Base-by-base conservation (phyloP, 2,329 filamentous ascomycete species). In the Trichophyton simii region DNA sequence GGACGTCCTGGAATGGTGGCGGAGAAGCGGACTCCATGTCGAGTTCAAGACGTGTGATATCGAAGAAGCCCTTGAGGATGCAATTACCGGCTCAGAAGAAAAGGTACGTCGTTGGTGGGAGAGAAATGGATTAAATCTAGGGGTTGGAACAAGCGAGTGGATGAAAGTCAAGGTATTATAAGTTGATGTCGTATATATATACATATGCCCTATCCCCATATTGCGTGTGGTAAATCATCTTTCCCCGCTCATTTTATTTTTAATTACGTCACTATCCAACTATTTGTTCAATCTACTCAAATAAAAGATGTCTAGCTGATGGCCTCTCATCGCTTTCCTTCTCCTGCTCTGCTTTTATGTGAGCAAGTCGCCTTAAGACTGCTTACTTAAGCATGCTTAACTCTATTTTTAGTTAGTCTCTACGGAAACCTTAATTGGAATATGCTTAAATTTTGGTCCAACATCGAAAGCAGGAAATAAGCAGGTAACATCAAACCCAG, bases 11-110 rank as follows among this genome's bases (percentile, higher is more conserved):
- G 89, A 96, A 71, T 96, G 92, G 92, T 96, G 92, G 91, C 87
- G 88, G 69, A 80, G 80, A 36, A 78, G 76, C 41, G 84, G 85
- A 0, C 80, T 91, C 67, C 82, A 83, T 59, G 91, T 96, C 28
- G 90, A 95, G 73, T 96, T 96, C 74, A 91, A 92, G 72, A 95
- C 90, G 0, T 96, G 91, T 72, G 91, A 95, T 72, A 94, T 97
- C 64, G 91, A 96, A 72, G 92, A 96, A 75, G 91, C 91, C 0
- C 80, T 96, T 44, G 91, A 96, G 72, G 91, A 96, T 71, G 89
- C 89, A 22, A 83, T 92, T 3, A 83, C 83, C 42, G 83, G 78
- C 3, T 85, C 87, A 60, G 87, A 90, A 64, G 83, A 85, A 65
- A 81, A 82, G 42, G 89, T 95, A 18, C 79, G 89, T 61, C 80